Evolutionary conservation across 306 rosid species (phyloP), one percentile per base, ranked within the genome.

Genomic region (Luffa acutangula): DNA sequence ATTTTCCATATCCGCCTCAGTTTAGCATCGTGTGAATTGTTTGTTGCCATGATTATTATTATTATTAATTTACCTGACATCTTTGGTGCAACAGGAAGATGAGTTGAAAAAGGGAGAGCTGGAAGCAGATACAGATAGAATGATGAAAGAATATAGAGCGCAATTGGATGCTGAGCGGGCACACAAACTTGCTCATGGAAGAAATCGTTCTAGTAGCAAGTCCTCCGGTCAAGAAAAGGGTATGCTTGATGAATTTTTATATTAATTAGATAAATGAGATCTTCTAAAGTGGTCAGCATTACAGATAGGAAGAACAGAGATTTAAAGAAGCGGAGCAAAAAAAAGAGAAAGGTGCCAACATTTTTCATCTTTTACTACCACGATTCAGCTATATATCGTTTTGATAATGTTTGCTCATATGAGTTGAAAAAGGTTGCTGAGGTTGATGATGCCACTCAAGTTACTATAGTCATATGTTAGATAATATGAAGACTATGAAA

Each of bases 121-220:
- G 85, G 99, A 95, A 85, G 93, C 93, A 70, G 99, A 93, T 84
- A 92, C 92, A 1, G 97, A 95, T 84, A 88, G 81, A 87, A 90
- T 91, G 98, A 96, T 96, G 99, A 89, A 96, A 85, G 99, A 96
- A 78, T 93, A 93, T 87, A 85, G 99, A 87, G 99, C 99, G 78
- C 99, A 96, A 83, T 87, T 96, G 81, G 99, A 93, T 89, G 96
- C 97, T 18, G 99, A 96, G 84, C 88, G 99, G 85, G 92, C 97
- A 13, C 89, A 83, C 75, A 96, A 93, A 82, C 99, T 96, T 81
- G 85, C 97, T 78, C 97, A 93, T 7, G 97, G 99, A 80, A 87
- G 97, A 82, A 96, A 93, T 82, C 93, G 89, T 77, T 90, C 99
- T 17, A 78, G 89, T 83, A 84, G 91, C 53, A 91, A 90, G 84